Evolutionary conservation across 2,329 filamentous ascomycete species (phyloP).

Genomic region (Pseudogymnoascus sp.): DNA sequence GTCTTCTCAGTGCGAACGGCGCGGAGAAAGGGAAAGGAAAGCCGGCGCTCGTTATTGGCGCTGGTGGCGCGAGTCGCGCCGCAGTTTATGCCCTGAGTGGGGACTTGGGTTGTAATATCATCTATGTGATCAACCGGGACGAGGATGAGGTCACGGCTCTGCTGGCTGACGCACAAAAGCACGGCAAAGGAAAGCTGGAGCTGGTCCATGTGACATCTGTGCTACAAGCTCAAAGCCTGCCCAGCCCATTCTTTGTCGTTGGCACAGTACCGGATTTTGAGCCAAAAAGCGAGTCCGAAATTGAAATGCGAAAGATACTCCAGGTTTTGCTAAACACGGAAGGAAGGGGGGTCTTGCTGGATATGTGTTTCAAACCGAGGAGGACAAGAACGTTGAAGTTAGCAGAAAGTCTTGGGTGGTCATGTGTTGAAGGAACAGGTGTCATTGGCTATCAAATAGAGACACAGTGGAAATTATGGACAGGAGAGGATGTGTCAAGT

Average conservation of each 20-base stretch:
- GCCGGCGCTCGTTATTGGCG: slow-evolving; percentile 48
- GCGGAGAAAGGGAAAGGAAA: slow-evolving; percentile 25
- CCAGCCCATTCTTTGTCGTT: slow-evolving; percentile 59
- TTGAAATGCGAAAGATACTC: slow-evolving; percentile 41
- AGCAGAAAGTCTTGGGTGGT: slow-evolving; percentile 48
- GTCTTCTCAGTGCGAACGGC: slow-evolving; percentile 43
- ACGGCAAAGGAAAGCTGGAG: slow-evolving; percentile 41
- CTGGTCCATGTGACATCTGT: slow-evolving; percentile 15
- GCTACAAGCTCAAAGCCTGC: slow-evolving; percentile 42
- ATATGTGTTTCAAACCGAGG: slow-evolving; percentile 76
- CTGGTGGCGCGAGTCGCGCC: slow-evolving; percentile 65
- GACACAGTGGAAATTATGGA: slow-evolving; percentile 35
- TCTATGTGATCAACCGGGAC: slow-evolving; percentile 72
- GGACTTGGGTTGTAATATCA: slow-evolving; percentile 56
- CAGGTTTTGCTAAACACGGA: slow-evolving; percentile 30
- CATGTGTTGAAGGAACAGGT: slow-evolving; percentile 33
- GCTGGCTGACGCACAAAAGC: slow-evolving; percentile 48
- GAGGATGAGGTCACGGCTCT: slow-evolving; percentile 58
- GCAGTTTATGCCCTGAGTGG: slow-evolving; percentile 66
- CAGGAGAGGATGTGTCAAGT: slow-evolving; percentile 21
- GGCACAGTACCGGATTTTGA: slow-evolving; percentile 69
- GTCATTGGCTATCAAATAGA: slow-evolving; percentile 37
- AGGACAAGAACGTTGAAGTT: slow-evolving; percentile 60
- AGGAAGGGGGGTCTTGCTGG: slow-evolving; percentile 62
- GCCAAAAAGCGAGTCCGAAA: slow-evolving; percentile 57